Base-by-base conservation (phyloP, 257 asterid genomes). In the Mitragyna speciosa region DNA sequence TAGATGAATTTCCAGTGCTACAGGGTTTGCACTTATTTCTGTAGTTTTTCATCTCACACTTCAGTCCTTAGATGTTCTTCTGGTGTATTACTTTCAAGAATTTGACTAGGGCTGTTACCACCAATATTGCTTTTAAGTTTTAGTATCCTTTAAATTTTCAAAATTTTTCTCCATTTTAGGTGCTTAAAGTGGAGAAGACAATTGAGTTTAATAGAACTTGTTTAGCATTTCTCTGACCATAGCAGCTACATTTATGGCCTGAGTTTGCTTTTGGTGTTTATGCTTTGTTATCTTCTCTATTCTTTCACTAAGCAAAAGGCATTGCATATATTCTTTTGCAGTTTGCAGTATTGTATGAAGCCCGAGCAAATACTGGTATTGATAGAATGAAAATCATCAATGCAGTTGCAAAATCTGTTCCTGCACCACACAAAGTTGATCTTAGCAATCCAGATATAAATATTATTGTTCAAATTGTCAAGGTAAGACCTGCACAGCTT, bases 361-460 rank as follows among this genome's bases (percentile, higher is more conserved):
- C 96, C 77, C 98, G 98, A 75, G 97, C 99, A 79, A 96, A 96
- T 86, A 92, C 97, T 65, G 99, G 99, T 54, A 82, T 96, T 43
- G 94, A 94, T 70, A 84, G 96, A 73, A 66, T 81, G 63, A 96
- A 95, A 87, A 89, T 96, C 78, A 94, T 96, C 4, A 88, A 89
- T 80, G 88, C 91, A 30, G 99, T 96, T 33, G 99, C 98, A 77
- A 91, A 92, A 86, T 86, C 86, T 71, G 98, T 96, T 76, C 94
- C 97, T 26, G 63, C 85, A 73, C 75, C 89, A 56, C 97, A 96
- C 89, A 92, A 88, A 88, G 98, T 96, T 47, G 97, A 95, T 80
- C 97, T 93, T 45, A 85, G 88, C 84, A 91, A 92, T 82, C 98
- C 99, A 43, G 97, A 95, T 74, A 80, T 93, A 71, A 85, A 87